Evolutionary conservation across 1,284 basidiomycete genomes (phyloP).

Genomic region (Ustilago shanxiensis): DNA sequence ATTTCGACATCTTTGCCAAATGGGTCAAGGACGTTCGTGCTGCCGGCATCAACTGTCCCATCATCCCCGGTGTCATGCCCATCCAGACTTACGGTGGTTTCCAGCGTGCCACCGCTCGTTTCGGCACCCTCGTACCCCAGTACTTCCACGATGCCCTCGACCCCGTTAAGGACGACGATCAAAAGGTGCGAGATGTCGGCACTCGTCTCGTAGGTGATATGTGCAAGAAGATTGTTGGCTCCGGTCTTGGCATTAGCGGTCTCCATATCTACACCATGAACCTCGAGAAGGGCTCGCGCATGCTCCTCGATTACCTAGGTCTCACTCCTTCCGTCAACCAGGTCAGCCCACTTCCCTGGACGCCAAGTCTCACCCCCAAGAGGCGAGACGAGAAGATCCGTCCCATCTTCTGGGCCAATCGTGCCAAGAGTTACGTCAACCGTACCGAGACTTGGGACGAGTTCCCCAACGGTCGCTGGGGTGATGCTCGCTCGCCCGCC

Average conservation of each 20-base stretch:
- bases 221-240: conserved; percentile 66
- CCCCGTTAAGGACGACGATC: conserved; percentile 80
- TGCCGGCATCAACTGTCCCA: conserved; percentile 85
- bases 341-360: conserved; percentile 68
- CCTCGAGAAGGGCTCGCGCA: conserved; percentile 67
- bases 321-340: conserved; percentile 65
- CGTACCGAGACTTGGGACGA: conserved; percentile 84
- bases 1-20: conserved; percentile 83
- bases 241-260: conserved; percentile 63
- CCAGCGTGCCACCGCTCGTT: conserved; percentile 88
- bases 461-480: conserved; percentile 98
- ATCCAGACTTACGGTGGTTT: conserved; percentile 99
- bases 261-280: conserved; percentile 71
- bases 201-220: conserved; percentile 67
- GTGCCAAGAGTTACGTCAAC: conserved; percentile 66
- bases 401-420: conserved; percentile 70
- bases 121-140: conserved; percentile 86
- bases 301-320: conserved; percentile 69
- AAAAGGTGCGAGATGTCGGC: conserved; percentile 62
- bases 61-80: conserved; percentile 95
- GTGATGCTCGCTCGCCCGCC: conserved; percentile 94
- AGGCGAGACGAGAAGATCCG: conserved; percentile 68
- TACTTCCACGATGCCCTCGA: conserved; percentile 84
- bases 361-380: conserved; percentile 66
- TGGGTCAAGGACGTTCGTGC: conserved; percentile 79